Base-by-base conservation (phyloP, 208 protist genomes). In the Trypanosoma rangeli region DNA sequence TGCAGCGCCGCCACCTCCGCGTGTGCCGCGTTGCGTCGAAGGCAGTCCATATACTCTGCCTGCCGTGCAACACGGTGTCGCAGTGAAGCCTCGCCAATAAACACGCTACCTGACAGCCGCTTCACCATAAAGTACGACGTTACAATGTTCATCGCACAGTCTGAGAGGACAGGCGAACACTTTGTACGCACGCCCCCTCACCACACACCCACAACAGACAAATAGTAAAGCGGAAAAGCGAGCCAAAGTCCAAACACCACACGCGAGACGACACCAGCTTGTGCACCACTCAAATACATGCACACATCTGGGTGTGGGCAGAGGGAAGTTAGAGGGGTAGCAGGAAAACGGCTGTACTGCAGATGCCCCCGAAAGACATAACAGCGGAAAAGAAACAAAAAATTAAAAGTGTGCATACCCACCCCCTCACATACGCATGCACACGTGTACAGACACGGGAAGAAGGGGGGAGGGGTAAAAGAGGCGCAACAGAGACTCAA, bases 101-200 rank as follows among this genome's bases (percentile, higher is more conserved):
- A 75, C 13, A 87, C 53, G 37, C 74, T 87, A 18, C 85, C 87
- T 2, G 76, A 54, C 35, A 94, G 39, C n/a, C 76, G 78, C 65
- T 83, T 90, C 29, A 92, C 85, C 15, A 68, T 16, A 60, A 95
- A 95, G 52, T 92, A 93, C 2, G 84, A 82, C 0, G 90, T 89
- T n/a, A 95, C 72, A 56, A 93, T 70, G 61, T 95, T 89, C 90
- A 95, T 92, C 18, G 26, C 20, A n/a, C 24, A 29, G 24, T 1
- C 28, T 62, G 15, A 46, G 42, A 18, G 42, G 42, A 18, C 3
- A 46, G 42, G 1, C 15, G 12, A 1, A 1, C 42, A 46, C 8
- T n/a, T n/a, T n/a, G n/a, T n/a, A 46, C 42, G 8, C 42, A 46
- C 42, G 2, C 42, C 42, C 42, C 15, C 42, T 46, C 15, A 52